Base-by-base conservation (phyloP, 2,329 filamentous ascomycete genomes). In the Alternaria hordeiaustralica region DNA sequence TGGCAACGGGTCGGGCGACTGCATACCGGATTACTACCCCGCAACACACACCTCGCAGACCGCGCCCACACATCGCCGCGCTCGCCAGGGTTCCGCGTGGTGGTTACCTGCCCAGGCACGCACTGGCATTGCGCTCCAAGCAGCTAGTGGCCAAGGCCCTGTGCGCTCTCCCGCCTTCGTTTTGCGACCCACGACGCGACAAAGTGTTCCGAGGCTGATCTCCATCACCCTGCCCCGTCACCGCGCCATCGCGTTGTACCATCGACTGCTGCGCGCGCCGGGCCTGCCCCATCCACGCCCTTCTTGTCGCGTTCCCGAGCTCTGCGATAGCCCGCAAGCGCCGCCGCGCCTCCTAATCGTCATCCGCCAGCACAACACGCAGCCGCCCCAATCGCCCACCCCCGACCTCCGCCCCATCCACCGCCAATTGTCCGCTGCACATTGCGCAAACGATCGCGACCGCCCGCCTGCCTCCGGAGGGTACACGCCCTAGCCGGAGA, bases 381-480 rank as follows among this genome's bases (percentile, higher is more conserved):
- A 64, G 50, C 54, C 62, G 55, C 63, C 50, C 60, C 62, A 33
- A 55, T 65, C 66, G 63, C 33, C 61, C 49, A 59, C 64, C 58
- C 55, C 61, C 64, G 65, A 60, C 66, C 49, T 57, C 43, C 70
- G 63, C 65, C 68, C 65, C 56, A 28, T 62, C 63, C 47, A 60
- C 63, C 64, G 64, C 65, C 54, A 61, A 58, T 51, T 26, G 58
- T 58, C 63, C 59, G 45, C 46, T 49, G 61, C 21, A 9, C 61
- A 66, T 64, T 70, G 69, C 74, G 73, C 71, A 66, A 65, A 58
- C 64, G 43, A 59, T 70, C 67, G 73, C 71, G 71, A 70, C 69
- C 59, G 62, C 69, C 70, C 65, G 74, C 71, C 67, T 70, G 70
- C 63, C 77, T 77, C 75, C 63, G 63, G 63, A 65, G 63, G 63